Evolutionary conservation across 371 early-diverging fungal genomes (phyloP).

Genomic region (Gilbertella persicaria): DNA sequence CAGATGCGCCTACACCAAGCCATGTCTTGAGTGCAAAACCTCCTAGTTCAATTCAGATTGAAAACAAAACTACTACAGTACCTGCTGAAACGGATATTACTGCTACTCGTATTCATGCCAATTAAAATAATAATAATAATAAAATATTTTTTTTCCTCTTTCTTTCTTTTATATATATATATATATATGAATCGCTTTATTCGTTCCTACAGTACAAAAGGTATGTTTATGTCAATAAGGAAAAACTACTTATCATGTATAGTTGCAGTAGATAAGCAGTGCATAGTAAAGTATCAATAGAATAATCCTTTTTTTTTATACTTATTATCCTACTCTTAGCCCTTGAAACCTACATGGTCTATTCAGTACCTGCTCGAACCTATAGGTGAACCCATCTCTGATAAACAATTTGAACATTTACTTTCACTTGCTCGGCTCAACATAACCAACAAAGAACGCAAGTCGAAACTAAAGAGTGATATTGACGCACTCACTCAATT

Average conservation of each 20-base stretch:
- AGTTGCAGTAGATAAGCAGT: too few relatives aligned
- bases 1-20: slow-evolving; percentile 34
- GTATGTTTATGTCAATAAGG: too few relatives aligned
- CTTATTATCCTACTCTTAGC: slow-evolving; percentile 14
- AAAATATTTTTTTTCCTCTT: too few relatives aligned
- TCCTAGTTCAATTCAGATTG: slow-evolving; percentile 24
- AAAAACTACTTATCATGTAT: too few relatives aligned
- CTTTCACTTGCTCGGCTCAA: slow-evolving; percentile 33
- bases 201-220: too few relatives aligned
- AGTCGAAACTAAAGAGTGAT: slow-evolving; percentile 25
- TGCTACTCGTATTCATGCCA: not conserved
- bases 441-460: slow-evolving; percentile 13
- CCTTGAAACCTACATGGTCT: slow-evolving; percentile 37
- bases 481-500: slow-evolving; percentile 36
- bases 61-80: not conserved
- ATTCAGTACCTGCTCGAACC: slow-evolving; percentile 25
- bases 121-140: too few relatives aligned
- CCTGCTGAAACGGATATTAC: not conserved
- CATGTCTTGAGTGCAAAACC: slow-evolving; percentile 42
- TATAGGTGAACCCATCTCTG: slow-evolving; percentile 20
- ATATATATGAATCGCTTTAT: too few relatives aligned
- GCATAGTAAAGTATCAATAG: not conserved
- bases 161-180: too few relatives aligned
- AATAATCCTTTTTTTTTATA: not conserved
- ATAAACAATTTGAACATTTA: slow-evolving; percentile 37